Conservation (phyloP, 805 yeast genomes). For the Maudiozyma turicensis region DNA sequence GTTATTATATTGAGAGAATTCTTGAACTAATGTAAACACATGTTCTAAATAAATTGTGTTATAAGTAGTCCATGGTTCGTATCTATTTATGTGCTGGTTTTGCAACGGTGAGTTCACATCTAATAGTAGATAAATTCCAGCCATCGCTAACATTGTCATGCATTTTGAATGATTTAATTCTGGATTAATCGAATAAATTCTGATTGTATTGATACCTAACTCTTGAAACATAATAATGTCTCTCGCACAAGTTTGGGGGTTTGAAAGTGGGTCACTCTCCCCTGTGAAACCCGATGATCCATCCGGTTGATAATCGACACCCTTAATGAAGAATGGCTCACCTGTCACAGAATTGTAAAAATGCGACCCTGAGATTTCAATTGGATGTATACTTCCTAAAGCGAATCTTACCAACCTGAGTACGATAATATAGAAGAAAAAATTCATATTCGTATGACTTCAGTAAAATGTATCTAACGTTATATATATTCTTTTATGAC, state of each 20-base stretch:
- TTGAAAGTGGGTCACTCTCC: constrained; percentile 64
- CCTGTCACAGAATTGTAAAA: constrained; percentile 68
- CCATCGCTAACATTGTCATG: constrained; percentile 83
- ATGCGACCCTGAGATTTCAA: constrained; percentile 56
- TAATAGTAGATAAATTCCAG: constrained; percentile 83
- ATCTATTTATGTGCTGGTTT: constrained; percentile 73
- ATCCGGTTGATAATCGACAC: constrained; percentile 94
- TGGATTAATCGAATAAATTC: constrained; percentile 83
- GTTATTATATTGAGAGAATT: constrained; percentile 76
- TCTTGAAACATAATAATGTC: constrained; percentile 75
- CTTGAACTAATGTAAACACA: constrained; percentile 68
- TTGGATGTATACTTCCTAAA: constrained; percentile 46
- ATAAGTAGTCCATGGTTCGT: constrained; percentile 91
- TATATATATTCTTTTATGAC: too few relatives aligned
- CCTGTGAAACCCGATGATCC: constrained; percentile 70
- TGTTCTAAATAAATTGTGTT: constrained; percentile 61
- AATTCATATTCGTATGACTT: too few relatives aligned
- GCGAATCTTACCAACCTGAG: not conserved
- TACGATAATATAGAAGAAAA: too few relatives aligned
- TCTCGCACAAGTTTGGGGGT: constrained; percentile 62
- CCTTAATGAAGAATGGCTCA: constrained; percentile 71
- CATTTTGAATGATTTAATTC: constrained; percentile 76
- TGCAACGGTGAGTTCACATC: constrained; percentile 85
- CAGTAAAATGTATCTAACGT: too few relatives aligned
- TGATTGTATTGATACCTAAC: constrained; percentile 75